These are phyloP conservation scores for Aureobasidium subglaciale DNA, from an alignment of 2,329 filamentous ascomycete species.

Conservation along the genomic window DNA sequence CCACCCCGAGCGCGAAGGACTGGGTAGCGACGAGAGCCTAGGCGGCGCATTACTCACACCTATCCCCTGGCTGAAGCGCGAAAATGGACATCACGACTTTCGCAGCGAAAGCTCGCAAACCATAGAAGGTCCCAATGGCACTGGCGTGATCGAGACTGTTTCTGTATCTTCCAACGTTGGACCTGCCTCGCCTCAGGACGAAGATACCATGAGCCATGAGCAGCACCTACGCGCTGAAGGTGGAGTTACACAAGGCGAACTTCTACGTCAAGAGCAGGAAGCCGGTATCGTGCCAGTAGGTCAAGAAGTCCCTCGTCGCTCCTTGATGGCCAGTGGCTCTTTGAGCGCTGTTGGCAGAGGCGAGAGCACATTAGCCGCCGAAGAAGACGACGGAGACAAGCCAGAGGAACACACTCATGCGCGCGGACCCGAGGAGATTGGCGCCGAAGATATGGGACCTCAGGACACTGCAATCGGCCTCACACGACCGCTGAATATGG, in stretches of 20 bases:
- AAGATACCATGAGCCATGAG: slow-evolving; percentile 6
- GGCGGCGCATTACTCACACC: slow-evolving; percentile 88
- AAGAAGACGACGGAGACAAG: slow-evolving; percentile 33
- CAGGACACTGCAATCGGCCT: slow-evolving; percentile 43
- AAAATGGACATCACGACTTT: slow-evolving; percentile 42
- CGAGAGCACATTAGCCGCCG: slow-evolving; percentile 26
- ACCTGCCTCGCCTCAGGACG: slow-evolving; percentile 21
- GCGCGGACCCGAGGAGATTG: slow-evolving; percentile 76
- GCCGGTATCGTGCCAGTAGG: slow-evolving; percentile 68
- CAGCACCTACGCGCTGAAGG: slow-evolving; percentile 33
- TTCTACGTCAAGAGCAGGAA: slow-evolving; percentile 79
- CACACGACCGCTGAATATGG: slow-evolving; percentile 30
- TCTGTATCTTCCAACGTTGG: slow-evolving; percentile 65
- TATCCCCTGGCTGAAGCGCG: slow-evolving; percentile 69
- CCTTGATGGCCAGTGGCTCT: slow-evolving; percentile 21
- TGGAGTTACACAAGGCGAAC: slow-evolving; percentile 73
- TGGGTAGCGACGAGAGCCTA: slow-evolving; percentile 81
- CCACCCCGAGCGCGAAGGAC: slow-evolving; percentile 39
- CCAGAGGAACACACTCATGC: slow-evolving; percentile 65
- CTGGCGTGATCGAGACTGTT: slow-evolving; percentile 73
- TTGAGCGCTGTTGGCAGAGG: slow-evolving; percentile 22
- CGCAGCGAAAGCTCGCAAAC: slow-evolving; percentile 71
- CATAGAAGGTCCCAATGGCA: slow-evolving; percentile 72
- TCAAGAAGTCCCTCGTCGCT: slow-evolving; percentile 37
- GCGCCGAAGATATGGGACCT: slow-evolving; percentile 77